phyloP scores from a whole-genome alignment of 129 eudicot species.

The Flaveria brownii region DNA sequence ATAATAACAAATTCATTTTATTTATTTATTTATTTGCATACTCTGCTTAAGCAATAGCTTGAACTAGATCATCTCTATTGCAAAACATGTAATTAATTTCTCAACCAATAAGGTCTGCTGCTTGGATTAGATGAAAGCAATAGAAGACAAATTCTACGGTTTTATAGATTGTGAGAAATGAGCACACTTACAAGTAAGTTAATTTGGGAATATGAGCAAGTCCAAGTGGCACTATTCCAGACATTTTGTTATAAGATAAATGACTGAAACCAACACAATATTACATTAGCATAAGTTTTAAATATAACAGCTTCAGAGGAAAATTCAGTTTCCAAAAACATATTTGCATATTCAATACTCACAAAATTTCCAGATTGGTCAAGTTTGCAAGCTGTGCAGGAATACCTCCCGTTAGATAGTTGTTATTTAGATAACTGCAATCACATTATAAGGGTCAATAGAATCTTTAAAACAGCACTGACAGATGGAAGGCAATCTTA shows the following conservation, averaged over 20 bases:
- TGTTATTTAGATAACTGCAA: conserved; percentile 77
- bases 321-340: not conserved
- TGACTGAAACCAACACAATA: conserved; percentile 53
- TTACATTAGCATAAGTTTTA: conserved; percentile 1
- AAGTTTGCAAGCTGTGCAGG: conserved; percentile 92
- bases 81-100: not conserved
- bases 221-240: conserved; percentile 83
- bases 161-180: not conserved
- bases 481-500: conserved; percentile 9
- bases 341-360: conserved; percentile 39
- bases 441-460: conserved; percentile 5
- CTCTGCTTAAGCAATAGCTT: not conserved
- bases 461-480: conserved; percentile 19
- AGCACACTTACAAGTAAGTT: conserved; percentile 79
- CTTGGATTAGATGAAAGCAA: no score
- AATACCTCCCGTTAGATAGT: conserved; percentile 87
- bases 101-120: no score
- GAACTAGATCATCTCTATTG: no score
- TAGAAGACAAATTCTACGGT: not conserved
- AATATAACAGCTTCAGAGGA: not conserved
- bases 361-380: conserved; percentile 91
- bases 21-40: not conserved
- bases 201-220: conserved; percentile 82
- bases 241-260: conserved; percentile 89
- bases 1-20: not conserved